Percentiles rank a stretch among this genome's conserved stretches.
Evolutionary conservation across 192 early-diverging fungal genomes (phyloP).

Genomic region (Backusella psychrophila): DNA sequence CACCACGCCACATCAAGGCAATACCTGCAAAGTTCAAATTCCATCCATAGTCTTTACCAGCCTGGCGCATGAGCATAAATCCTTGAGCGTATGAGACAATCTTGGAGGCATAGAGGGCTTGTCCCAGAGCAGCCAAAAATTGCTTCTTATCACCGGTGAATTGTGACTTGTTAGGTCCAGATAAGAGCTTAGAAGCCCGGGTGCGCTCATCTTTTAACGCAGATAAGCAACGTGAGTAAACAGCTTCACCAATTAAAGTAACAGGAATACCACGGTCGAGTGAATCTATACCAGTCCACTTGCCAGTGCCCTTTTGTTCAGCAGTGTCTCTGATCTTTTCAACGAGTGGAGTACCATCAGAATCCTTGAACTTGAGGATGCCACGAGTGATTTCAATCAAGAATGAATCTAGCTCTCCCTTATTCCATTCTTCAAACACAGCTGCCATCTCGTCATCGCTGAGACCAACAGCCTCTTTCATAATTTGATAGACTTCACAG

Average conservation of each 20-base stretch:
- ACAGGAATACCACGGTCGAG: conserved; percentile 96
- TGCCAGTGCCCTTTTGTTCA: conserved; percentile 97
- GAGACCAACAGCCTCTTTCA: conserved; percentile 84
- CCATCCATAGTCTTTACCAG: conserved; percentile 88
- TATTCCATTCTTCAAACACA: conserved; percentile 93
- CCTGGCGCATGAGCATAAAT: conserved; percentile 97
- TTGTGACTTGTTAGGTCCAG: conserved; percentile 59
- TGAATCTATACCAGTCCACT: conserved; percentile 96
- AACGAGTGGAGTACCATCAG: conserved; percentile 81
- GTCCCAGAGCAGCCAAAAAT: conserved; percentile 86
- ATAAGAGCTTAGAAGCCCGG: conserved; percentile 81
- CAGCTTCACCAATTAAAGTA: conserved; percentile 97
- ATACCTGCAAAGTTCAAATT: conserved; percentile 96
- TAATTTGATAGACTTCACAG: conserved; percentile 90
- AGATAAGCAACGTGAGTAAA: conserved; percentile 95
- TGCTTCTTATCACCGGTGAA: conserved; percentile 85
- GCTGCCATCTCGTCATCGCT: conserved; percentile 84
- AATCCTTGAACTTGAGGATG: conserved; percentile 92
- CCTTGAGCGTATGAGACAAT: conserved; percentile 98
- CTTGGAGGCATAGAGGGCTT: conserved; percentile 98
- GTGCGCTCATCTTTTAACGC: conserved; percentile 94
- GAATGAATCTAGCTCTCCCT: conserved; percentile 96
- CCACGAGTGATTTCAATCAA: conserved; percentile 94
- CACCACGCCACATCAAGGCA: conserved; percentile 98
- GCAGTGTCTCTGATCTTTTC: conserved; percentile 95